A percentile compares a stretch with the other conserved stretches of the same genome.
Evolutionary conservation across 1,284 basidiomycete genomes (phyloP).

Genomic region (Irpex rosettiformis): DNA sequence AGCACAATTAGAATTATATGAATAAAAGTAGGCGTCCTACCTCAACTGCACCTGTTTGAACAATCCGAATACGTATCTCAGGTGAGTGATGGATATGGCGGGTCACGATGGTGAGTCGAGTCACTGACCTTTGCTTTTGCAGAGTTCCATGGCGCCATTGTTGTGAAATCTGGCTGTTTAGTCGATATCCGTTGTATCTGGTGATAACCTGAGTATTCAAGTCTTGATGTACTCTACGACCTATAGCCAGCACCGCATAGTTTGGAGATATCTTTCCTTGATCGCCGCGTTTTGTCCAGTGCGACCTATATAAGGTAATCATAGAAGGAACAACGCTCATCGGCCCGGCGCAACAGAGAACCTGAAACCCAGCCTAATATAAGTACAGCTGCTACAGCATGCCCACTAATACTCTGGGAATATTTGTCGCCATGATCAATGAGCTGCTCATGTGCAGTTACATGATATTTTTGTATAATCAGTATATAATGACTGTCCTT

Average conservation of each 20-base stretch:
- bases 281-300: not conserved
- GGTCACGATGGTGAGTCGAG: not conserved
- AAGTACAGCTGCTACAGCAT: no score
- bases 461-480: no score
- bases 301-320: not conserved
- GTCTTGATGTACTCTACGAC: no score
- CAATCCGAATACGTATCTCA: constrained; percentile 45
- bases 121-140: constrained; percentile 64
- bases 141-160: constrained; percentile 65
- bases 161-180: not conserved
- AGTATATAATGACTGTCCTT: no score
- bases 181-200: not conserved
- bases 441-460: no score
- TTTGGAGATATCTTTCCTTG: not conserved
- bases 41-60: constrained; percentile 19
- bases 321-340: not conserved
- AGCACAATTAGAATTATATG: no score
- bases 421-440: no score
- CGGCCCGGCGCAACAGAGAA: not conserved
- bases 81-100: constrained; percentile 37
- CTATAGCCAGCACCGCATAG: not conserved
- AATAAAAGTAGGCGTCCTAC: constrained; percentile 17
- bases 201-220: not conserved
- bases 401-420: no score
- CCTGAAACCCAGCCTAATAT: not conserved